A percentile compares a stretch with the other conserved stretches of the same genome.
These are phyloP conservation scores for Penicillium fuscoglaucum DNA, from an alignment of 2,329 filamentous ascomycete species.

Conservation along the genomic window DNA sequence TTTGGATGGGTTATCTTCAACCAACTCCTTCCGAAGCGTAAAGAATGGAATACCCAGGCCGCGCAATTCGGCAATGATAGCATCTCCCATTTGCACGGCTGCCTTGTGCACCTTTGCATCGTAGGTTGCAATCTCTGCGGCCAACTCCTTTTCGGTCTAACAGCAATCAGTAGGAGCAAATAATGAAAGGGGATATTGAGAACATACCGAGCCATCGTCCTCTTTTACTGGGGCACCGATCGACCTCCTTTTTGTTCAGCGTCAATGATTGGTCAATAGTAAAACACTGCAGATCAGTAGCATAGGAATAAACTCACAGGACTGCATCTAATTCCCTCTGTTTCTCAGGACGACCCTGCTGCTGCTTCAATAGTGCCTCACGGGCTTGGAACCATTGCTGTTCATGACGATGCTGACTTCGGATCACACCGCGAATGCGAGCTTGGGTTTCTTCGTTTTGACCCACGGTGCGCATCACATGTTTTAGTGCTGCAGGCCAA, in stretches of 20 bases:
- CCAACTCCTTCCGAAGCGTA: conserved; percentile 49
- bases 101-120: conserved; percentile 64
- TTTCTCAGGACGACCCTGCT: conserved; percentile 53
- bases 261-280: not conserved
- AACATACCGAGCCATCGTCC: conserved; percentile 31
- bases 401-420: conserved; percentile 63
- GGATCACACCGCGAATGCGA: conserved; percentile 59
- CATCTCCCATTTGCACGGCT: conserved; percentile 59
- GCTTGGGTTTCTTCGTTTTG: conserved; percentile 47
- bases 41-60: conserved; percentile 63
- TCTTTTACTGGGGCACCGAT: conserved; percentile 46
- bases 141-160: conserved; percentile 50
- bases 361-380: conserved; percentile 53
- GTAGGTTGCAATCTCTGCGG: conserved; percentile 58
- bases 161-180: not conserved
- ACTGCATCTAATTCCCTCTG: conserved; percentile 57
- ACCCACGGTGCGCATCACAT: conserved; percentile 52
- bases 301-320: conserved; percentile 44
- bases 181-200: not conserved
- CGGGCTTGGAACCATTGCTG: conserved; percentile 60
- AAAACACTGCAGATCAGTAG: not conserved
- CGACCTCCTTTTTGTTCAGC: conserved; percentile 38
- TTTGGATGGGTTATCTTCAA: conserved; percentile 29
- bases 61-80: conserved; percentile 57
- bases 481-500: conserved; percentile 53